phyloP scores from a whole-genome alignment of 257 asterid genomes.

The Nicotiana attenuata region DNA sequence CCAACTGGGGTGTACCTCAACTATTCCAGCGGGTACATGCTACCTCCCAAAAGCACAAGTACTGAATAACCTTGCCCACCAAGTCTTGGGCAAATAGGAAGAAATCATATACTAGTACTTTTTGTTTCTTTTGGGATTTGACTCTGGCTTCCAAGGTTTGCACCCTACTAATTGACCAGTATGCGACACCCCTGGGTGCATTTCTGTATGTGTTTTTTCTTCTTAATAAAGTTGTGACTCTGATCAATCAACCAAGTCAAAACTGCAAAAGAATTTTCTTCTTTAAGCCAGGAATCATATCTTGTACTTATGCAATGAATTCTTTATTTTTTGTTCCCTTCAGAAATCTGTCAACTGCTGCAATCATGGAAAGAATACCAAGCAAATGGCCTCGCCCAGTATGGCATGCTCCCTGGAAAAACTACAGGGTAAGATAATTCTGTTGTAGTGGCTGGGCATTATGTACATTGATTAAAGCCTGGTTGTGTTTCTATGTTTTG shows the following conservation, averaged over 20 bases:
- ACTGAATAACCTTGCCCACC: not conserved
- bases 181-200: not conserved
- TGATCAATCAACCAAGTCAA: not conserved
- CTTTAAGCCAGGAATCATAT: not conserved
- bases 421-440: conserved; percentile 67
- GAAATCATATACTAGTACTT: not conserved
- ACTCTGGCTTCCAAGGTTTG: not conserved
- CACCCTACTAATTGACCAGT: not conserved
- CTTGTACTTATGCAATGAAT: not conserved
- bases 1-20: not conserved
- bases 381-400: conserved; percentile 97
- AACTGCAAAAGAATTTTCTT: not conserved
- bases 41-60: not conserved
- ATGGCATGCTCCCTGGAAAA: conserved; percentile 98
- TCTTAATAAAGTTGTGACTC: not conserved
- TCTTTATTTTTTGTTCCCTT: conserved; percentile 2
- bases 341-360: conserved; percentile 92
- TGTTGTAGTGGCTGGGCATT: not conserved
- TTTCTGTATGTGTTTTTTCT: not conserved
- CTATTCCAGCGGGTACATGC: not conserved
- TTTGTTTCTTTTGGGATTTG: not conserved
- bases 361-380: conserved; percentile 97
- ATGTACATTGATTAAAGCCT: not conserved
- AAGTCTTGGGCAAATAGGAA: not conserved
- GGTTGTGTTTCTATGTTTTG: not conserved